Evolutionary conservation across 768 basidiomycete species (phyloP), one percentile per base, ranked within the genome.

Genomic region (Russula ochroleuca): DNA sequence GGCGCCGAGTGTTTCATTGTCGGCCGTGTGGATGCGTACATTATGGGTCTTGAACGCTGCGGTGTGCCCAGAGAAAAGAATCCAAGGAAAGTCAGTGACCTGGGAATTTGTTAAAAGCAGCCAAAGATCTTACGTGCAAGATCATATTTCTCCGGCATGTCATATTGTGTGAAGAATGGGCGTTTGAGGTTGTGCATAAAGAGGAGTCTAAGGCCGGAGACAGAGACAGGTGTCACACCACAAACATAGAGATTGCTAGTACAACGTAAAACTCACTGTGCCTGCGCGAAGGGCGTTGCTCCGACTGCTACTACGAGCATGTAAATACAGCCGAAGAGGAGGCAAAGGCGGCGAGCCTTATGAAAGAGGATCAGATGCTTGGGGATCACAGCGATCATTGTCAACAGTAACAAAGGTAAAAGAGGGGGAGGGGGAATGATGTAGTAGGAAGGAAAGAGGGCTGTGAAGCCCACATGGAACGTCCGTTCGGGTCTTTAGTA

Each of bases 1-100:
- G 15, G 92, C 88, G n/a, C 95, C 95, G 45, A 98, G 73, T 0
- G 80, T 81, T 59, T 87, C 82, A 63, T 91, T 89, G 73, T 98
- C 95, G 0, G 82, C 69, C 0, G 94, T 94, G 17, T 76, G 73
- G 11, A 97, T 77, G 59, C 82, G 77, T 48, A 94, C 73, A 69
- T 94, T 91, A 45, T 83, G 74, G 0, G 90, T 88, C 72, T 91
- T 94, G 68, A 59, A 67, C 6, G 67, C 67, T 68, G 14, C 38
- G 14, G 23, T 17, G 21, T 14, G 31, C 9, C 6, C 38, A 23
- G 40, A 35, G 11, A 49, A n/a, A 21, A 51, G 52, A 33, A 35
- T 11, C 6, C 5, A 35, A 25, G 7, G 5, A 21, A 52, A 15
- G 9, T 40, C 45, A 61, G 13, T 7, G 31, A 33, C n/a, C 11